Evolutionary conservation across 371 early-diverging fungal species (phyloP).

Genomic region (Mortierella sp.): DNA sequence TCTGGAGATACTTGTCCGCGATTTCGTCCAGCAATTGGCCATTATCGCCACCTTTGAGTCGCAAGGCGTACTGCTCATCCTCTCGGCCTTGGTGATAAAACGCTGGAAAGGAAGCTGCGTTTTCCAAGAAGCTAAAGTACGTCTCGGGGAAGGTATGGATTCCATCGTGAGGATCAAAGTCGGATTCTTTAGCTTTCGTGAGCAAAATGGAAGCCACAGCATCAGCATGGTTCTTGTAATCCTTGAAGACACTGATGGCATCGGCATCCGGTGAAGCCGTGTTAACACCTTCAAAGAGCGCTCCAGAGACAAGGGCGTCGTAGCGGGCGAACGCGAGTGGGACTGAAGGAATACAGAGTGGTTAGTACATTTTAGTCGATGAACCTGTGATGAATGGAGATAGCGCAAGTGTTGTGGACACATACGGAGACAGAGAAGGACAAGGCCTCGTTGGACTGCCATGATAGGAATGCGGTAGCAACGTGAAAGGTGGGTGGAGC

Average conservation of each 20-base stretch:
- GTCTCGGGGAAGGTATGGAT: slow-evolving; percentile 4
- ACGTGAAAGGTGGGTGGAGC: no score
- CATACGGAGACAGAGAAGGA: no score
- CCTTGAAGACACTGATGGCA: not conserved
- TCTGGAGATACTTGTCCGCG: slow-evolving; percentile 3
- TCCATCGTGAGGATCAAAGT: not conserved
- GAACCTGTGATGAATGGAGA: not conserved
- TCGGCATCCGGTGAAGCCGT: slow-evolving; percentile 16
- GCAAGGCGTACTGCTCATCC: slow-evolving; percentile 3
- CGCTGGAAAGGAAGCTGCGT: slow-evolving; percentile 5
- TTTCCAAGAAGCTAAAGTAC: slow-evolving; percentile 12
- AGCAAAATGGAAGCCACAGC: slow-evolving; percentile 22
- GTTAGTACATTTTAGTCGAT: no score
- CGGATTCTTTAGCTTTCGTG: slow-evolving; percentile 2
- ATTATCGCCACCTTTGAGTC: not conserved
- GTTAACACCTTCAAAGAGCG: slow-evolving; percentile 17
- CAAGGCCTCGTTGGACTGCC: no score
- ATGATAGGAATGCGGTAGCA: no score
- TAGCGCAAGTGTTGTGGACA: not conserved
- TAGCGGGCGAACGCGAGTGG: slow-evolving; percentile 6
- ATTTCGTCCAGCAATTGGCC: slow-evolving; percentile 23
- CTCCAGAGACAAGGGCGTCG: slow-evolving; percentile 12
- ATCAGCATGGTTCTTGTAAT: slow-evolving; percentile 20
- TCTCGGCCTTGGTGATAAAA: not conserved
- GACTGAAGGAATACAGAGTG: not conserved